Base-by-base conservation (phyloP, 2,329 filamentous ascomycete genomes). In the Gnomoniopsis smithogilvyi region DNA sequence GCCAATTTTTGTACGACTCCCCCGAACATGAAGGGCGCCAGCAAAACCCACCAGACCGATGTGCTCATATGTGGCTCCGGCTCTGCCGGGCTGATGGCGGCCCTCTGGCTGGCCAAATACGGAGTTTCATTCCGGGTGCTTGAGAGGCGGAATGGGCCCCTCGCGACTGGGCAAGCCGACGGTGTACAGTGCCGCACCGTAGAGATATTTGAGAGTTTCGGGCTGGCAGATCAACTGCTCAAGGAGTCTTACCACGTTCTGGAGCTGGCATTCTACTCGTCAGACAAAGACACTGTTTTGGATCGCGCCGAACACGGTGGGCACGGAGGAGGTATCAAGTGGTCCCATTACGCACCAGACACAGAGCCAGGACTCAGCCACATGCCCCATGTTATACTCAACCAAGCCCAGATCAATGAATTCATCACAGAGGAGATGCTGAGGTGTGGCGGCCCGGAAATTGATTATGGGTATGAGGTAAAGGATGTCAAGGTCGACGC, bases 61-160 rank as follows among this genome's bases (percentile, higher is more conserved):
- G 82, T 88, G 17, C 70, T 88, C 17, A 87, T 88, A 62, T 79
- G 78, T 60, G 85, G 85, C 59, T 80, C 78, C 56, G 85, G 86
- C 33, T 85, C 83, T 1, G 86, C 85, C 6, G 85, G 86, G 19
- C 76, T 88, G 53, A 83, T 80, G 64, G 82, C 84, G 6, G 84
- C 81, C 12, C 75, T 81, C 30, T 88, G 84, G 84, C 79, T 88
- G 3, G 76, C 84, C 1, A 79, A 79, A 22, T 80, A 78, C 67
- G 78, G 79, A n/a, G 74, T 87, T 62, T 69, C 72, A 24, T 86
- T 79, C 73, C 80, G 75, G 47, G 79, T 89, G 26, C 73, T 88
- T 1, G 86, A 89, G 64, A 77, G 76, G 6, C 78, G 82, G 6
- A 60, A 70, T 3, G 84, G 83, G 0, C 83, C 82, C 0, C 74